A percentile compares a stretch with the other conserved stretches of the same genome.
phyloP scores from a whole-genome alignment of 1,139 yeast genomes.

The Geotrichum macrosporum region DNA sequence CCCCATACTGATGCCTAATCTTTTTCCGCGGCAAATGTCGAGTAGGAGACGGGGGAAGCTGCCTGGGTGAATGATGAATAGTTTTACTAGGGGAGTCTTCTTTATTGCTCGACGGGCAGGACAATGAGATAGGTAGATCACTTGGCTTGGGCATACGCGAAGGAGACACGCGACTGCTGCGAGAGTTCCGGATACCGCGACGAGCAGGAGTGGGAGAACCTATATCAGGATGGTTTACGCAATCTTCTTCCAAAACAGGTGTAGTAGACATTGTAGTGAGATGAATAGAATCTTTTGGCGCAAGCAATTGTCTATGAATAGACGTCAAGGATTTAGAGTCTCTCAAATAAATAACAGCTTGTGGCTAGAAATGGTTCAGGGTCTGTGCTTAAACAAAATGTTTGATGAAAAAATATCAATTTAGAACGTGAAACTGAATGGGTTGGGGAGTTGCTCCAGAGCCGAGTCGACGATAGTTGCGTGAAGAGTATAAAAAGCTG shows the following conservation, averaged over 20 bases:
- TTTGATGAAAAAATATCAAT: too few species aligned
- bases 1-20: conserved; percentile 43
- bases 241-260: background rate
- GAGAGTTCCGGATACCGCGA: conserved; percentile 20
- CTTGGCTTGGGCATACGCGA: conserved; percentile 9
- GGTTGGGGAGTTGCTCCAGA: background rate
- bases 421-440: background rate
- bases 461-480: background rate
- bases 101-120: background rate
- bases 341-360: too few species aligned
- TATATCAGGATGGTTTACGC: background rate
- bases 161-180: too few species aligned
- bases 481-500: too few species aligned
- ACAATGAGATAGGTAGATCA: conserved; percentile 5
- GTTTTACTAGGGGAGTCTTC: conserved; percentile 4
- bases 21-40: conserved; percentile 22
- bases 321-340: too few species aligned
- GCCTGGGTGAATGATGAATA: conserved; percentile 17
- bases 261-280: background rate
- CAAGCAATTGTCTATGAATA: background rate
- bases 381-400: too few species aligned
- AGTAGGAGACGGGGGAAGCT: conserved; percentile 20
- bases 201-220: conserved; percentile 28
- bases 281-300: background rate
- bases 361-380: too few species aligned